Conservation (phyloP, 768 basidiomycete genomes). For the Coprinellus micaceus region DNA sequence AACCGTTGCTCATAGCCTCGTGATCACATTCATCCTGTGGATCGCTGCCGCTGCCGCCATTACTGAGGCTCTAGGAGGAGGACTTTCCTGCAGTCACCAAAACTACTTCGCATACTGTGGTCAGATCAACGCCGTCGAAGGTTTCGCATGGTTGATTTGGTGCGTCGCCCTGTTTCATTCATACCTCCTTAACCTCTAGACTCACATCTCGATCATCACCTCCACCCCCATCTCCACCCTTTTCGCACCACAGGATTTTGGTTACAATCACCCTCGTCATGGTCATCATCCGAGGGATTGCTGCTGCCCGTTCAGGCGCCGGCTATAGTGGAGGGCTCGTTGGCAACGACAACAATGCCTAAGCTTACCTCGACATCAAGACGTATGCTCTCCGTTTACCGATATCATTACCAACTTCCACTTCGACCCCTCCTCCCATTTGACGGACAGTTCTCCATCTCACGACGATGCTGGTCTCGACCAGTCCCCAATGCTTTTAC, state of each 20-base stretch:
- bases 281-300: constrained; percentile 52
- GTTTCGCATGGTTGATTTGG: constrained; percentile 75
- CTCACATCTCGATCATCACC: neutral
- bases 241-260: constrained; percentile 54
- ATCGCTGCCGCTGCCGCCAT: constrained; percentile 68
- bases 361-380: neutral
- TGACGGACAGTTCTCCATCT: neutral
- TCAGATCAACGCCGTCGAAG: constrained; percentile 73
- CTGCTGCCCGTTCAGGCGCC: constrained; percentile 60
- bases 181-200: neutral
- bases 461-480: too few species aligned
- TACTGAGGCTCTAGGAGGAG: constrained; percentile 63
- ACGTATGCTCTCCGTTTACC: too few species aligned
- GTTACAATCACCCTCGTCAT: constrained; percentile 51
- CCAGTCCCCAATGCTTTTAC: neutral
- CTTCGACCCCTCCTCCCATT: neutral
- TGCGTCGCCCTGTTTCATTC: constrained; percentile 28
- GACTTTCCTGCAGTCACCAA: constrained; percentile 60
- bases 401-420: neutral
- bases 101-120: constrained; percentile 58
- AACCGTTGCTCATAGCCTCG: constrained; percentile 39
- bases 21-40: constrained; percentile 78
- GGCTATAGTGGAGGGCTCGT: constrained; percentile 48
- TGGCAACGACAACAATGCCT: neutral
- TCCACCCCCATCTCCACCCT: constrained; percentile 6